Conservation (phyloP, 2,329 filamentous ascomycete species). For the Cladorrhinum sp. region DNA sequence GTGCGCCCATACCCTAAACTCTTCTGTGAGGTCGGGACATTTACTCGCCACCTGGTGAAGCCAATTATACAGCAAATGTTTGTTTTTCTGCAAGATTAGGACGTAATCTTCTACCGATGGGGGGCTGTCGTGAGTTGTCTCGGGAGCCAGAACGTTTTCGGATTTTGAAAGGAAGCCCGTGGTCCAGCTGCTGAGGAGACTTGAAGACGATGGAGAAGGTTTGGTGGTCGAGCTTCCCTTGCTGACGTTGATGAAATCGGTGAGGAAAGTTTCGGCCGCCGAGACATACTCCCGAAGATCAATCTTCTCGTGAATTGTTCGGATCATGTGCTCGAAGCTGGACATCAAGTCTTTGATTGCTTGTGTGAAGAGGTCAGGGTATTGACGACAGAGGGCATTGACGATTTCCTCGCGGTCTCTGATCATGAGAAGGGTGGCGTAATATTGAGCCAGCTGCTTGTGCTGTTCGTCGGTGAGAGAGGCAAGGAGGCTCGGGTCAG, state of each 20-base stretch:
- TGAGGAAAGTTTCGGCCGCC: constrained; percentile 65
- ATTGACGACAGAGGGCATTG: constrained; percentile 61
- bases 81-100: constrained; percentile 61
- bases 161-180: background rate
- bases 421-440: constrained; percentile 66
- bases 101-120: constrained; percentile 71
- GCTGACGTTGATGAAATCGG: constrained; percentile 64
- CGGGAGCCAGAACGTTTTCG: constrained; percentile 28
- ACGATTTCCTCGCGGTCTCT: constrained; percentile 72
- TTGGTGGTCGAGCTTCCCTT: constrained; percentile 39
- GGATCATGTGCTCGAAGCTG: constrained; percentile 72
- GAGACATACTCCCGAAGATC: constrained; percentile 67
- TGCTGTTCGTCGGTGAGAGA: constrained; percentile 60
- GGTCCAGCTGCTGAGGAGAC: background rate
- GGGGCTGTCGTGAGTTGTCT: constrained; percentile 34
- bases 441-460: constrained; percentile 63
- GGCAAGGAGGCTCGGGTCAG: constrained; percentile 43
- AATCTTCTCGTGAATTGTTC: constrained; percentile 66
- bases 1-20: constrained; percentile 61
- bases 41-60: constrained; percentile 66
- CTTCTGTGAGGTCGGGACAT: constrained; percentile 61
- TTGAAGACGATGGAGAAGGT: background rate
- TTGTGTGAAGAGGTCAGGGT: constrained; percentile 70
- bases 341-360: constrained; percentile 61
- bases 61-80: constrained; percentile 63